phyloP scores from a whole-genome alignment of 2,329 filamentous ascomycete species.

The Lachnellula subtilissima region DNA sequence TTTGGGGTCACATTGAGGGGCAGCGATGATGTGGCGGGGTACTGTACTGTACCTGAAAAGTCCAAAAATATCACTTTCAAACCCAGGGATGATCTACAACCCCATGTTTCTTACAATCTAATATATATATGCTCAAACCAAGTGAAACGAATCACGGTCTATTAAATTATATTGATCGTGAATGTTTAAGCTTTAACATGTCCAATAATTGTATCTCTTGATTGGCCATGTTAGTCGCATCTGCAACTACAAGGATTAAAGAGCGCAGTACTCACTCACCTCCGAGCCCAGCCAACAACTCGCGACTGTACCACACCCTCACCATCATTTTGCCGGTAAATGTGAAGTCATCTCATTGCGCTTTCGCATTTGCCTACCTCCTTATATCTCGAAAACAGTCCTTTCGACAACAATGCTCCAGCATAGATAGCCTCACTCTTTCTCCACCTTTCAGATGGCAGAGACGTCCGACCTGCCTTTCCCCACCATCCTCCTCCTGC shows the following conservation, averaged over 20 bases:
- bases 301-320: neutral
- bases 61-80: neutral
- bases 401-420: conserved; percentile 12
- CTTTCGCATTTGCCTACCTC: neutral
- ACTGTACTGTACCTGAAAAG: neutral
- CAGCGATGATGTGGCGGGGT: neutral
- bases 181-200: neutral
- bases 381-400: neutral
- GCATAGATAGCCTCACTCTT: conserved; percentile 9
- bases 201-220: neutral
- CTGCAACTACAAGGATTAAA: conserved; percentile 5
- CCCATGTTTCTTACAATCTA: too few species aligned
- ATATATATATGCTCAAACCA: neutral
- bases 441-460: conserved; percentile 22
- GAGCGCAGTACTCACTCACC: neutral
- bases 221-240: neutral
- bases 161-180: neutral
- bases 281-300: conserved; percentile 1
- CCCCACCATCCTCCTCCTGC: conserved; percentile 46
- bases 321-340: neutral
- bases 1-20: neutral
- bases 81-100: neutral
- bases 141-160: neutral
- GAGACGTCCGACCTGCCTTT: conserved; percentile 25
- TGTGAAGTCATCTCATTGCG: neutral